phyloP scores from a whole-genome alignment of 352 stramenopile genomes.

The Pythium phragmitis region DNA sequence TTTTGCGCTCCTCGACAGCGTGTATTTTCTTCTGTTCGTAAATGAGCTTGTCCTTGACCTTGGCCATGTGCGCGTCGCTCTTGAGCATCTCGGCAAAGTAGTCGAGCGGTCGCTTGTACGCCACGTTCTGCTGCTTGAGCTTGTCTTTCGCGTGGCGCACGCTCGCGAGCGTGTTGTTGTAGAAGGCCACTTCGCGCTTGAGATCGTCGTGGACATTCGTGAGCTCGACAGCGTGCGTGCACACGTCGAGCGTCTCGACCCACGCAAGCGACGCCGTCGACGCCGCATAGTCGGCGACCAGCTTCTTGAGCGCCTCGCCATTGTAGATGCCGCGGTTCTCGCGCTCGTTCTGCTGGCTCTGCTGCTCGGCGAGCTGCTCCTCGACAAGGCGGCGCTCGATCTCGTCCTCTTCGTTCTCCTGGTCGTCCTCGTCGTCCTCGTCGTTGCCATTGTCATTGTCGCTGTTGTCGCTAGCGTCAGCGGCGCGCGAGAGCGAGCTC shows the following conservation, averaged over 20 bases:
- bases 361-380: constrained; percentile 56
- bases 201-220: constrained; percentile 87
- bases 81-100: constrained; percentile 99
- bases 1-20: constrained; percentile 96
- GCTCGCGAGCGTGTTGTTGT: constrained; percentile 89
- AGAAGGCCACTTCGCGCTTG: constrained; percentile 95
- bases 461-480: constrained; percentile 25
- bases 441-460: constrained; percentile 29
- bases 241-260: constrained; percentile 83
- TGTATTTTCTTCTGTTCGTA: constrained; percentile 99
- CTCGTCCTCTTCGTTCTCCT: constrained; percentile 64
- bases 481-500: constrained; percentile 37
- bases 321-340: constrained; percentile 75
- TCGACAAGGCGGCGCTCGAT: constrained; percentile 74
- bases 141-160: constrained; percentile 74
- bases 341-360: constrained; percentile 30
- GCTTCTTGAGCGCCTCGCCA: constrained; percentile 54
- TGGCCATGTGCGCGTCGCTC: constrained; percentile 94
- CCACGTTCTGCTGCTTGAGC: constrained; percentile 63
- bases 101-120: constrained; percentile 94
- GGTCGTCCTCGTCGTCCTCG: constrained; percentile 38
- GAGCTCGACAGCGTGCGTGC: constrained; percentile 51
- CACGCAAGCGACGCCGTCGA: constrained; percentile 46
- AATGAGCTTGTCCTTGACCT: constrained; percentile 98
- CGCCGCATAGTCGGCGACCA: constrained; percentile 53